phyloP scores from a whole-genome alignment of 768 basidiomycete species.

The Sutorius australiensis region DNA sequence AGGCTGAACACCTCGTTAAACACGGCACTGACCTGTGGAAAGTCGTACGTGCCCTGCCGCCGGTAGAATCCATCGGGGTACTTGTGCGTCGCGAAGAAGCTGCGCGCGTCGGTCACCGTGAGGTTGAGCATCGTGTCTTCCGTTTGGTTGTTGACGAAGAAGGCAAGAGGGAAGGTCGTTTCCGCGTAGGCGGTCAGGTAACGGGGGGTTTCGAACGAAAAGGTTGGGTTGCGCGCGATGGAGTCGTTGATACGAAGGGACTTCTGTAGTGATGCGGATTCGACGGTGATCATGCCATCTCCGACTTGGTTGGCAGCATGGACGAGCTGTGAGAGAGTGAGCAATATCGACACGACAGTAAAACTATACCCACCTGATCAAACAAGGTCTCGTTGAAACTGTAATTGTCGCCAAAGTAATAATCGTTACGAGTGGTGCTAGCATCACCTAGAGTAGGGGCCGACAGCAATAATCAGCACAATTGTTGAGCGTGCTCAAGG shows the following conservation, averaged over 20 bases:
- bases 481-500: not conserved
- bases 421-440: conserved; percentile 24
- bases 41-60: conserved; percentile 16
- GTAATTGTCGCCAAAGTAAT: conserved; percentile 25
- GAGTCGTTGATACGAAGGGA: conserved; percentile 23
- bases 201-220: conserved; percentile 20
- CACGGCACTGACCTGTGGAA: not conserved
- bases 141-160: conserved; percentile 23
- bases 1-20: not conserved
- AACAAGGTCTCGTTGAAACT: conserved; percentile 27
- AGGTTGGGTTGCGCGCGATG: conserved; percentile 23
- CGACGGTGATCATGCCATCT: conserved; percentile 17
- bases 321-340: conserved; percentile 11
- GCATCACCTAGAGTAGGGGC: conserved; percentile 17
- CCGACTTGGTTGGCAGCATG: conserved; percentile 20
- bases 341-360: not conserved
- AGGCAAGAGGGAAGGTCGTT: conserved; percentile 21
- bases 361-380: conserved; percentile 6
- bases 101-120: conserved; percentile 14
- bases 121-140: conserved; percentile 14
- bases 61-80: conserved; percentile 22
- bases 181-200: conserved; percentile 23
- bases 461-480: not conserved
- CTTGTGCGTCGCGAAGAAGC: conserved; percentile 16
- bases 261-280: conserved; percentile 22